Conservation (phyloP, 768 basidiomycete species). For the Kwoniella heveanensis region DNA sequence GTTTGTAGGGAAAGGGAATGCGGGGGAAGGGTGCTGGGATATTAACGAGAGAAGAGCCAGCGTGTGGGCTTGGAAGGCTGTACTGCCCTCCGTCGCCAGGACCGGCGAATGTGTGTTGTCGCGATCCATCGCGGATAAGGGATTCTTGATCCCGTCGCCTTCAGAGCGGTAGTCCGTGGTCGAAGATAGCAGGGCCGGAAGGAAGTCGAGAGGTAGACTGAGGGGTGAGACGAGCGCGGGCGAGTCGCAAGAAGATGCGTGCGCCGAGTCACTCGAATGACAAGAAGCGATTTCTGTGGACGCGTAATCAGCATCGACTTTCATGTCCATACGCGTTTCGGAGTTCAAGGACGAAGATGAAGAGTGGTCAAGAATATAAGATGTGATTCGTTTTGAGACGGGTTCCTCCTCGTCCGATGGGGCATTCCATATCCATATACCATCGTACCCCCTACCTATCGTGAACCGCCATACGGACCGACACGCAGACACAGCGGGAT, state of each 20-base stretch:
- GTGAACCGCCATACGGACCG: not conserved
- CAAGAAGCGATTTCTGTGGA: not conserved
- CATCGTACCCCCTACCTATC: not conserved
- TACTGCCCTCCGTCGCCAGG: slow-evolving; percentile 21
- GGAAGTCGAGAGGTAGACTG: not conserved
- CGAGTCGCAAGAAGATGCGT: not conserved
- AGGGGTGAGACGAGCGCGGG: not conserved
- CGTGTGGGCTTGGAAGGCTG: slow-evolving; percentile 39
- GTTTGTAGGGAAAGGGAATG: slow-evolving; percentile 44
- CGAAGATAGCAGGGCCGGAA: not conserved
- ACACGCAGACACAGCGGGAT: not conserved
- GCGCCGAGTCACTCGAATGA: not conserved
- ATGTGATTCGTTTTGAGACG: no score
- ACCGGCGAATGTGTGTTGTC: slow-evolving; percentile 19
- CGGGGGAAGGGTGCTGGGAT: slow-evolving; percentile 42
- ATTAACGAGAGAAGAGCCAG: slow-evolving; percentile 40
- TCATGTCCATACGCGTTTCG: not conserved
- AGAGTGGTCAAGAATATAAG: no score
- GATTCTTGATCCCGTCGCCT: not conserved
- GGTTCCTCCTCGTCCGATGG: no score
- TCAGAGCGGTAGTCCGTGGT: not conserved
- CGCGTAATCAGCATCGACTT: not conserved
- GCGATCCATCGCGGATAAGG: slow-evolving; percentile 15
- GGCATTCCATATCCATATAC: not conserved
- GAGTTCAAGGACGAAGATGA: no score